Base-by-base conservation (phyloP, 306 rosid species). In the Dalbergia cultrata region DNA sequence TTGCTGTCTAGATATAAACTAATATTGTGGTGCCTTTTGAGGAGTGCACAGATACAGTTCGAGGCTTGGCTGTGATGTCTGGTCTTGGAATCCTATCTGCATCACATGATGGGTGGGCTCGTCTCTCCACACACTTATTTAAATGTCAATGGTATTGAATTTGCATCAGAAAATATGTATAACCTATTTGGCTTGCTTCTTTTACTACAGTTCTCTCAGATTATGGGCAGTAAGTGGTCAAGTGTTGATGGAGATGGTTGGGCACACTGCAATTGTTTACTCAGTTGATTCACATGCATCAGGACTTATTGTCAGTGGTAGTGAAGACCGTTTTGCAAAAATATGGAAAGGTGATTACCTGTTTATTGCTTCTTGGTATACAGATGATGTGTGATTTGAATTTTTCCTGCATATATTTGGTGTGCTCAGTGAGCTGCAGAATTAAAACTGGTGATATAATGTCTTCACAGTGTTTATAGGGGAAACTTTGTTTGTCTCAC, bases 31-130 rank as follows among this genome's bases (percentile, higher is more conserved):
- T 68, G 79, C 61, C 33, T 67, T 57, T 56, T 83, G 84, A 85
- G 82, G 78, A 58, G 41, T 78, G 35, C 86, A 80, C 94, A 95
- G 99, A 95, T 89, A 95, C 99, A 0, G 98, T 95, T 53, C 89
- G 98, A 84, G 88, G 94, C 69, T 88, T 95, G 89, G 94, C 96
- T 49, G 88, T 83, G 89, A 90, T 95, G 96, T 83, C 97, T 81
- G 96, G 76, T 79, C 58, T 95, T 84, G 99, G 99, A 72, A 77
- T 95, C 81, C 88, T 95, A 47, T 95, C 99, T 53, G 92, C 94
- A 66, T 95, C 99, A 49, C 99, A 95, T 81, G 99, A 95, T 85
- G 96, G 99, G 98, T 95, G 77, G 84, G 88, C 80, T 73, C 49
- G 19, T 78, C 13, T 77, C 68, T 73, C 75, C 70, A 74, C 61